Conservation (phyloP, 352 stramenopile species). For the Phytophthora syringae region DNA sequence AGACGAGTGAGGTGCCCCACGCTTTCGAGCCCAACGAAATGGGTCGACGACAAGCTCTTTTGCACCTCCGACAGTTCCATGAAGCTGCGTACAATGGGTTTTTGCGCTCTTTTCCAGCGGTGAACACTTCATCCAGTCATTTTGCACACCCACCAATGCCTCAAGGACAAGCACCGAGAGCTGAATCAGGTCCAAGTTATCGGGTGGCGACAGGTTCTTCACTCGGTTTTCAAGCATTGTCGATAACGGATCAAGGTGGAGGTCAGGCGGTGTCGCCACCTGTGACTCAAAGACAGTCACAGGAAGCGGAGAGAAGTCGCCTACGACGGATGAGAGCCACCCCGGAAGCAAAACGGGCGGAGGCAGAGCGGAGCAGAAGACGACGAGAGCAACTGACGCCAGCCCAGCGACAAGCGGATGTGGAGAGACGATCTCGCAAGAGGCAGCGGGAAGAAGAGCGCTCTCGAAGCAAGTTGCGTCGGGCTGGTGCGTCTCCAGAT, state of each 20-base stretch:
- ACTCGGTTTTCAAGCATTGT: neutral
- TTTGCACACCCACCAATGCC: neutral
- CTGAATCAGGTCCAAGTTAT: neutral
- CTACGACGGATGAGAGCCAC: constrained; percentile 56
- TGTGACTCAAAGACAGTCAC: constrained; percentile 22
- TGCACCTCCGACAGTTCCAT: constrained; percentile 69
- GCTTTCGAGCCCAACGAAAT: constrained; percentile 72
- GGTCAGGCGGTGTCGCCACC: neutral
- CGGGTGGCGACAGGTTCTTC: neutral
- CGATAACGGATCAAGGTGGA: neutral
- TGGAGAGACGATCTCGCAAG: constrained; percentile 67
- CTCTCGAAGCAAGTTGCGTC: constrained; percentile 51
- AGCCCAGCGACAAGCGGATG: constrained; percentile 66
- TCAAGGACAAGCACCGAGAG: neutral
- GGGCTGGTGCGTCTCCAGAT: constrained; percentile 52
- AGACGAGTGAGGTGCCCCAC: constrained; percentile 56
- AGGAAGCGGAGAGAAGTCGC: constrained; percentile 69
- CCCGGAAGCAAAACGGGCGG: constrained; percentile 48
- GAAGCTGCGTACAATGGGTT: constrained; percentile 62
- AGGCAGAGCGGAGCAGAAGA: constrained; percentile 64
- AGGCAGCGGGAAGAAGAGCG: constrained; percentile 59
- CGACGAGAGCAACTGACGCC: constrained; percentile 70
- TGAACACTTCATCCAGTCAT: constrained; percentile 13
- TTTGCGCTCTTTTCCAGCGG: constrained; percentile 49
- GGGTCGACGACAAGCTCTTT: constrained; percentile 62